Conservation (phyloP, 805 yeast species). For the Cephaloascus albidus region DNA sequence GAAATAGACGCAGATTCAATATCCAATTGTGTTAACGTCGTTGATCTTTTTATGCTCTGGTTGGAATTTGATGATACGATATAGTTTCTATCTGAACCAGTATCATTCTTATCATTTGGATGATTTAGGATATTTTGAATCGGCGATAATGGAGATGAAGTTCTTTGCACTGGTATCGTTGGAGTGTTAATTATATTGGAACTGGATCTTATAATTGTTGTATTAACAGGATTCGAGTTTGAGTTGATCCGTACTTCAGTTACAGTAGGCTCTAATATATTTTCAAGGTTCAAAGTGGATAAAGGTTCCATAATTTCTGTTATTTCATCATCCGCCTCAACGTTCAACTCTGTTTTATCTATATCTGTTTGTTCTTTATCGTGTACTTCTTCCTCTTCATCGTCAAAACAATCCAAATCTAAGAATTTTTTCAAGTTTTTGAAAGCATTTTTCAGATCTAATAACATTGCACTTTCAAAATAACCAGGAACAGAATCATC, state of each 20-base stretch:
- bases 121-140: neutral
- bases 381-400: slow-evolving; percentile 1
- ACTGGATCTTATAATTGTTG: neutral
- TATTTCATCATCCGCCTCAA: neutral
- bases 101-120: neutral
- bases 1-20: neutral
- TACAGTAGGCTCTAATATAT: neutral
- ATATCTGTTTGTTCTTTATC: neutral
- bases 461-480: slow-evolving; percentile 44
- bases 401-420: slow-evolving; percentile 9
- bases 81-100: neutral
- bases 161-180: neutral
- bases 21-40: neutral
- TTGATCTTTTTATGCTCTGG: neutral
- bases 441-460: slow-evolving; percentile 39
- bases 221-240: neutral
- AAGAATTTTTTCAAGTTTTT: slow-evolving; percentile 30
- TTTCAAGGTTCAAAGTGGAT: neutral
- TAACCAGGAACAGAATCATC: slow-evolving; percentile 58
- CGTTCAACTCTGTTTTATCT: neutral
- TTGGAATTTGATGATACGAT: neutral
- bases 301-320: neutral
- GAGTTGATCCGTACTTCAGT: neutral
- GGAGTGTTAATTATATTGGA: neutral
- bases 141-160: neutral